Base-by-base conservation (phyloP, 2,329 filamentous ascomycete species). In the Zymoseptoria brevis region DNA sequence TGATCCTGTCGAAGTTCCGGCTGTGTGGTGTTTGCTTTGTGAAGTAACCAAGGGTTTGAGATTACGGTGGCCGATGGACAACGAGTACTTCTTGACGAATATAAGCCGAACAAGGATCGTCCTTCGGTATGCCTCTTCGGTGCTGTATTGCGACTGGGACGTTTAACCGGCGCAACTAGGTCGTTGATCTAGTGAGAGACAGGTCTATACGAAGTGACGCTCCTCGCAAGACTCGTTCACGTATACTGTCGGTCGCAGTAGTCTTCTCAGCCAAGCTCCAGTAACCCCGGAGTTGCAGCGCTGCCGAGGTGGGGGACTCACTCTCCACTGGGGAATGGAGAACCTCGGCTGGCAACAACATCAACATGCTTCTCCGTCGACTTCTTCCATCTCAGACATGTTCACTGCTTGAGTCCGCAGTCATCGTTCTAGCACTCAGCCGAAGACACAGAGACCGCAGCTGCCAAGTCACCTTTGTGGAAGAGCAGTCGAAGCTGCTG, bases 1-100 rank as follows among this genome's bases (percentile, higher is more conserved):
- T 88, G 82, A 79, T 91, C 1, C 22, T 41, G 35, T 9, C 13
- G 35, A 16, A 41, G 21, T 22, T 22, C 21, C 21, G 21, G 21
- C 21, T 22, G 21, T 22, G 21, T 22, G 21, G 4, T 22, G 21
- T 22, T 22, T 22, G 21, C 21, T 22, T 22, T 22, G 21, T 22
- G 21, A 22, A 22, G 21, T 22, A 22, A 22, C 21, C 21, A 22
- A 22, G 21, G 21, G 21, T 22, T 22, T 22, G 21, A 16, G 35
- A 41, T 41, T 22, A 22, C 21, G 21, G 21, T 22, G 21, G 21
- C 21, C 21, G 21, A 22, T 22, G 21, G 21, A 2, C 21, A 22
- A 22, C 21, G 21, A 22, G 21, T 22, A 41, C 35, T 16, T 41
- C 35, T 41, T 41, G n/a, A 41, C 35, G 9, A 41, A 41, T 16